phyloP scores from a whole-genome alignment of 1,284 basidiomycete genomes.

The Anthracocystis panici-leucophaei region DNA sequence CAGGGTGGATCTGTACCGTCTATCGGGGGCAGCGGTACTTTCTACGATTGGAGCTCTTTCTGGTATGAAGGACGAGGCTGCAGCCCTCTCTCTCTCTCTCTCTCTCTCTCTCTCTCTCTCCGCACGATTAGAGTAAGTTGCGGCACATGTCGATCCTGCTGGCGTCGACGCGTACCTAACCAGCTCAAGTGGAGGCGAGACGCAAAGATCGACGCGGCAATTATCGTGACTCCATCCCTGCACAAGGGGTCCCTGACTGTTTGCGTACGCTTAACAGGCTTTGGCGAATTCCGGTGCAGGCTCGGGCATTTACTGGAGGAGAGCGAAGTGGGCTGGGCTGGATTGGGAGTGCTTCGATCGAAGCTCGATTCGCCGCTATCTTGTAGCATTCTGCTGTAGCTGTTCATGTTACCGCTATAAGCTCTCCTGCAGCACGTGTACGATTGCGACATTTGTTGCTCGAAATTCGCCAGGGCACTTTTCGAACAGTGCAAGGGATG shows the following conservation, averaged over 20 bases:
- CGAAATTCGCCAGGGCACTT: conserved; percentile 1
- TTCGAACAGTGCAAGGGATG: not conserved
- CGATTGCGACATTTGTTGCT: conserved; percentile 27
- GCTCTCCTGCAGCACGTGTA: conserved; percentile 10
- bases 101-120: too few relatives aligned
- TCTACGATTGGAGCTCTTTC: not conserved
- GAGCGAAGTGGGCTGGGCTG: not conserved
- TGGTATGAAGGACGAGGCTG: not conserved
- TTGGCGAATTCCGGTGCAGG: not conserved
- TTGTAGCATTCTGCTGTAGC: not conserved
- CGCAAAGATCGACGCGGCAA: conserved; percentile 29
- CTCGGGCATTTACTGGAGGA: not conserved
- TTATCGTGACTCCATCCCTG: not conserved
- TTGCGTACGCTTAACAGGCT: conserved; percentile 9
- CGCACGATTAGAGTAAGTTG: conserved; percentile 24
- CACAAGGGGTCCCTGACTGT: not conserved
- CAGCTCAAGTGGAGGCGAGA: conserved; percentile 28
- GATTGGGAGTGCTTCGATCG: not conserved
- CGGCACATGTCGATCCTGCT: conserved; percentile 29
- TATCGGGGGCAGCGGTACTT: not conserved
- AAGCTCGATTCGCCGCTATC: conserved; percentile 5
- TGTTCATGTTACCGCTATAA: not conserved
- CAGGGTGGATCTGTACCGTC: not conserved
- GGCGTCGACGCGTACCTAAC: conserved; percentile 22
- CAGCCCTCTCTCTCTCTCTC: too few relatives aligned